Conservation (phyloP, 495 filamentous ascomycete genomes). For the Penicillium fimorum region DNA sequence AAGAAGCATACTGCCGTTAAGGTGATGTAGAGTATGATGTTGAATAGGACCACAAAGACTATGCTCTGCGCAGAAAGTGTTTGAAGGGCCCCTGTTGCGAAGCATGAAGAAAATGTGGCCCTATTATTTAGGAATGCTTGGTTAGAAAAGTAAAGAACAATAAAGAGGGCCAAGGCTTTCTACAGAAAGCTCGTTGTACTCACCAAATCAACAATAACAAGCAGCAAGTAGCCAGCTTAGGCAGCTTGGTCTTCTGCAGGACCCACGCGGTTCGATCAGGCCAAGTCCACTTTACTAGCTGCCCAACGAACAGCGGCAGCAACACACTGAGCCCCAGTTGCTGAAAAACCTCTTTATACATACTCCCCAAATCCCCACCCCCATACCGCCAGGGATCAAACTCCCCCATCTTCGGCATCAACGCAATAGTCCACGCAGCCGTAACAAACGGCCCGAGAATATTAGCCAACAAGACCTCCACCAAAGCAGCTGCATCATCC, state of each 20-base stretch:
- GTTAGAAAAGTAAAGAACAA: slow-evolving; percentile 1
- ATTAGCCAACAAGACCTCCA: slow-evolving; percentile 57
- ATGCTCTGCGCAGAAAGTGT: slow-evolving; percentile 45
- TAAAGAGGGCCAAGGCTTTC: neutral
- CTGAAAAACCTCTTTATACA: slow-evolving; percentile 54
- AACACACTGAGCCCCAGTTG: slow-evolving; percentile 52
- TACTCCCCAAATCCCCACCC: slow-evolving; percentile 41
- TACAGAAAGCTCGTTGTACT: slow-evolving; percentile 16
- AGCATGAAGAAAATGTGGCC: slow-evolving; percentile 55
- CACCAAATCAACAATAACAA: slow-evolving; percentile 53
- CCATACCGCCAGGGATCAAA: slow-evolving; percentile 48
- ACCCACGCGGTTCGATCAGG: slow-evolving; percentile 40
- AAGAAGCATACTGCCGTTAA: slow-evolving; percentile 51
- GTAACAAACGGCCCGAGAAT: slow-evolving; percentile 51
- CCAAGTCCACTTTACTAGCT: slow-evolving; percentile 49
- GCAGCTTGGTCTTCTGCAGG: slow-evolving; percentile 44
- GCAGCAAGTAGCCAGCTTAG: slow-evolving; percentile 45
- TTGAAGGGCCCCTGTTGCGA: slow-evolving; percentile 52
- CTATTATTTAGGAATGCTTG: slow-evolving; percentile 17
- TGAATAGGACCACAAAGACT: slow-evolving; percentile 52
- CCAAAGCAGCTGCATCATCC: slow-evolving; percentile 54
- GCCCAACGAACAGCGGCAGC: slow-evolving; percentile 50
- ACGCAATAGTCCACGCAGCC: slow-evolving; percentile 50
- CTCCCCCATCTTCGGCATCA: slow-evolving; percentile 42
- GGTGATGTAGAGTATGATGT: slow-evolving; percentile 51